Percentiles rank a stretch among this genome's conserved stretches.
Conservation (phyloP, 2,329 filamentous ascomycete species). For the Sarocladium strictum region DNA sequence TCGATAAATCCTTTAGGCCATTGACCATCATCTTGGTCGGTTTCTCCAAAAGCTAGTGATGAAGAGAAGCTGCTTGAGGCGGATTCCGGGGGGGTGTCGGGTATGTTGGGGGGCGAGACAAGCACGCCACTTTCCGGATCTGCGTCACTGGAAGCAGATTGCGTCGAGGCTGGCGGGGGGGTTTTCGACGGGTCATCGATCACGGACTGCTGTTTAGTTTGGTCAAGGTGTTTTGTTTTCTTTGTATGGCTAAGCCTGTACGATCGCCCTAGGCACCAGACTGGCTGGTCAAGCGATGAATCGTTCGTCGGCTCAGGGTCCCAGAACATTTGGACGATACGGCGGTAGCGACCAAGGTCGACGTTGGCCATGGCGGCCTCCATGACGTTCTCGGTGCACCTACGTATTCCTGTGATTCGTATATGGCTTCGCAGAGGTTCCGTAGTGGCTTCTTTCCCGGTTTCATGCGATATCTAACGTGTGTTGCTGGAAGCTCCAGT, state of each 20-base stretch:
- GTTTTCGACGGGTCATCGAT: neutral
- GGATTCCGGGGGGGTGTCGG: conserved; percentile 43
- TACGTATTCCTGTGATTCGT: neutral
- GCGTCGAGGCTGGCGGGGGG: conserved; percentile 19
- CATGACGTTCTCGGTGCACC: conserved; percentile 18
- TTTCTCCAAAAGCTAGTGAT: conserved; percentile 42
- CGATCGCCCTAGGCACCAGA: conserved; percentile 71
- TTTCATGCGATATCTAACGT: neutral
- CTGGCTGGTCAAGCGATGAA: conserved; percentile 56
- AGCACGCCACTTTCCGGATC: conserved; percentile 12
- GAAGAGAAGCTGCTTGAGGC: conserved; percentile 46
- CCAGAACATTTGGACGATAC: conserved; percentile 87
- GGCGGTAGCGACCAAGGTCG: conserved; percentile 70
- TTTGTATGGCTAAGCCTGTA: conserved; percentile 36
- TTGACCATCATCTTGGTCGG: conserved; percentile 39
- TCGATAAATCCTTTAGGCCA: conserved; percentile 86
- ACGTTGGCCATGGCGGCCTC: conserved; percentile 45
- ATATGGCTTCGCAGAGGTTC: too few relatives aligned
- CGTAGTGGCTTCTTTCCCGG: neutral
- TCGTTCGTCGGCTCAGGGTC: conserved; percentile 85
- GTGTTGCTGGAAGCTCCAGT: too few relatives aligned
- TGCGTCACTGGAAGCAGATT: conserved; percentile 15
- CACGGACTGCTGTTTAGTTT: neutral
- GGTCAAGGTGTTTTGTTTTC: neutral
- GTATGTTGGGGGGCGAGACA: conserved; percentile 21